Percentiles rank a stretch among this genome's conserved stretches.
phyloP scores from a whole-genome alignment of 495 filamentous ascomycete species.

The Aspergillus panamensis region DNA sequence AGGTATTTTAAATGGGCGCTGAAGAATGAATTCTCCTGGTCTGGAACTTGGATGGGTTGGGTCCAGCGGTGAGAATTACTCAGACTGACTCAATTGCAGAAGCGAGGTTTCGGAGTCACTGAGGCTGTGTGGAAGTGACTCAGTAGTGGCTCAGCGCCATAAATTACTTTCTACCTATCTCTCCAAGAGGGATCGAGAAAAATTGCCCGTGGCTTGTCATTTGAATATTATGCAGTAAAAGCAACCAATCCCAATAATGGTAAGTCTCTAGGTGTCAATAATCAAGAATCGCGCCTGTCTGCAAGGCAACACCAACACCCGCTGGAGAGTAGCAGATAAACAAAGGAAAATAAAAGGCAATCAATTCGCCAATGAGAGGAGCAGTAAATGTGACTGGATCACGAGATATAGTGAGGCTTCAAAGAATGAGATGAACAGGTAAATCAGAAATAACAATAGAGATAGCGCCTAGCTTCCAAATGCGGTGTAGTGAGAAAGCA shows the following conservation, averaged over 20 bases:
- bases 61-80: constrained; percentile 8
- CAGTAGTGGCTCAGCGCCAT: neutral
- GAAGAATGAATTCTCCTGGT: neutral
- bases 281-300: constrained; percentile 22
- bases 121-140: constrained; percentile 10
- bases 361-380: constrained; percentile 20
- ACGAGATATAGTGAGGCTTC: neutral
- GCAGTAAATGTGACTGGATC: constrained; percentile 3
- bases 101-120: constrained; percentile 5
- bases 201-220: constrained; percentile 1
- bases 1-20: neutral
- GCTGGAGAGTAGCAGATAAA: constrained; percentile 35
- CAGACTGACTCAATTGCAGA: constrained; percentile 1
- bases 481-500: constrained; percentile 23
- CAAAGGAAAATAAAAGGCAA: constrained; percentile 24
- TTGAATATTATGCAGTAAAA: constrained; percentile 12
- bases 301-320: constrained; percentile 38
- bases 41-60: neutral
- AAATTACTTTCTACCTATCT: neutral
- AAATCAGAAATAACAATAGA: constrained; percentile 6
- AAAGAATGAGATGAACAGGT: neutral
- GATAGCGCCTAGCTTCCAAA: constrained; percentile 24
- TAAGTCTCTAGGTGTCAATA: constrained; percentile 18
- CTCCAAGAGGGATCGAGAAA: neutral
- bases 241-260: constrained; percentile 14